phyloP scores from a whole-genome alignment of 2,329 filamentous ascomycete genomes.

The Capronia epimyces region DNA sequence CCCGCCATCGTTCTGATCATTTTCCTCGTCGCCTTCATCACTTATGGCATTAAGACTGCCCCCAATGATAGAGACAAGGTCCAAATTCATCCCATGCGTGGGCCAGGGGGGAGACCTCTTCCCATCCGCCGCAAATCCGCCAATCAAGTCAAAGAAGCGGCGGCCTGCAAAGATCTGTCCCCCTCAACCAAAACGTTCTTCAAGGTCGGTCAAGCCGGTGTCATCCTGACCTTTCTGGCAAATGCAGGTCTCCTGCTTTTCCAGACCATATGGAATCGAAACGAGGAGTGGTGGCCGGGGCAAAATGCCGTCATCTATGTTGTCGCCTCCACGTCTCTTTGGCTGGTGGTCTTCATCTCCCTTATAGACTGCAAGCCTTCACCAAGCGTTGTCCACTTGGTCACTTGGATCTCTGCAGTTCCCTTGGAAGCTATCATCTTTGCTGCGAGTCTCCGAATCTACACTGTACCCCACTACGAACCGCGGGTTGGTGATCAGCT shows the following conservation, averaged over 20 bases:
- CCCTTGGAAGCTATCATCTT: slow-evolving; percentile 68
- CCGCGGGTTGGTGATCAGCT: slow-evolving; percentile 48
- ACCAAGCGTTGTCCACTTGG: slow-evolving; percentile 71
- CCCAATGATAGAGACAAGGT: slow-evolving; percentile 41
- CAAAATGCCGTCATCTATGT: slow-evolving; percentile 75
- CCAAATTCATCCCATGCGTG: slow-evolving; percentile 38
- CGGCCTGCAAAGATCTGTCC: slow-evolving; percentile 54
- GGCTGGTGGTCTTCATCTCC: slow-evolving; percentile 78
- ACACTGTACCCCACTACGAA: slow-evolving; percentile 63
- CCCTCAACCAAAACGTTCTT: slow-evolving; percentile 66
- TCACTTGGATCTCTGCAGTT: slow-evolving; percentile 71
- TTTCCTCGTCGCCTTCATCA: slow-evolving; percentile 58
- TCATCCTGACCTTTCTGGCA: slow-evolving; percentile 68
- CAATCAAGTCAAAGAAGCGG: slow-evolving; percentile 44
- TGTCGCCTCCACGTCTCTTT: slow-evolving; percentile 77
- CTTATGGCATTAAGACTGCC: slow-evolving; percentile 54
- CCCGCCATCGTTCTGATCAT: slow-evolving; percentile 60
- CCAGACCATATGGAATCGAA: slow-evolving; percentile 63
- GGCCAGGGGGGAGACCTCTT: slow-evolving; percentile 84
- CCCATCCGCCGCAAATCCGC: slow-evolving; percentile 58
- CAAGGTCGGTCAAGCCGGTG: slow-evolving; percentile 64
- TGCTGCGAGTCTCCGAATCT: slow-evolving; percentile 61
- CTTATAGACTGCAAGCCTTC: slow-evolving; percentile 77
- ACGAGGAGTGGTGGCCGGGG: slow-evolving; percentile 74
- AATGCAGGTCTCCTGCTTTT: slow-evolving; percentile 68